Conservation (phyloP, 2,329 filamentous ascomycete species). For the Penicillium polonicum region DNA sequence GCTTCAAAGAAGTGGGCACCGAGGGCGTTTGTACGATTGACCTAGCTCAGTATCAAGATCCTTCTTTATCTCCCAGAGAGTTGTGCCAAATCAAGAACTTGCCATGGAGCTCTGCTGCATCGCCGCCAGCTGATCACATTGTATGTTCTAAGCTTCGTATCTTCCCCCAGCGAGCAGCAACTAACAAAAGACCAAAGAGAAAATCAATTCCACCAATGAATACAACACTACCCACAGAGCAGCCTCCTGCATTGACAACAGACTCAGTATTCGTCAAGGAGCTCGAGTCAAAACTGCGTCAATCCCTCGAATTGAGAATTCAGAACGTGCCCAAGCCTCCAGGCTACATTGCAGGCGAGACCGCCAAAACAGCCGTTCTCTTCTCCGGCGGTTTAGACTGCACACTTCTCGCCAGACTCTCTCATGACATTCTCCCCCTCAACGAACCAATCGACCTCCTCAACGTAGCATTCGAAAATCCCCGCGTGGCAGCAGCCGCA, state of each 20-base stretch:
- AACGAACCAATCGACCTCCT: conserved; percentile 77
- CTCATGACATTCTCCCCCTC: conserved; percentile 70
- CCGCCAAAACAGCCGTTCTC: conserved; percentile 65
- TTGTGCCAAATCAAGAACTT: conserved; percentile 27
- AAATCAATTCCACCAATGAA: conserved; percentile 50
- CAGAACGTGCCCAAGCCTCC: conserved; percentile 63
- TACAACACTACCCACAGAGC: conserved; percentile 32
- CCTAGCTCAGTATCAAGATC: conserved; percentile 39
- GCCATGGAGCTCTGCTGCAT: conserved; percentile 28
- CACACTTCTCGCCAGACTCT: conserved; percentile 76
- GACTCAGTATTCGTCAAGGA: conserved; percentile 53
- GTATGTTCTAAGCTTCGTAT: conserved; percentile 17
- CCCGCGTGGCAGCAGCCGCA: conserved; percentile 61
- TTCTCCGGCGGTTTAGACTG: conserved; percentile 97
- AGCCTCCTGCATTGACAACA: conserved; percentile 30
- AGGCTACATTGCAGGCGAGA: conserved; percentile 23
- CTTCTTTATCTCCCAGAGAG: conserved; percentile 10
- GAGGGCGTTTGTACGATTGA: conserved; percentile 74
- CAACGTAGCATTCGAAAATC: conserved; percentile 97
- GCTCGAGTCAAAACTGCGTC: conserved; percentile 56
- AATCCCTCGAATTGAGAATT: conserved; percentile 65
- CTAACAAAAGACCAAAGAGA: conserved; percentile 27
- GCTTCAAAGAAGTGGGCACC: conserved; percentile 79
- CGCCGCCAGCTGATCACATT: conserved; percentile 19
- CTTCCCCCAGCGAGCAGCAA: background rate